Evolutionary conservation across 2,329 filamentous ascomycete genomes (phyloP), one percentile per base, ranked within the genome.

Genomic region (Penicillium sp.): DNA sequence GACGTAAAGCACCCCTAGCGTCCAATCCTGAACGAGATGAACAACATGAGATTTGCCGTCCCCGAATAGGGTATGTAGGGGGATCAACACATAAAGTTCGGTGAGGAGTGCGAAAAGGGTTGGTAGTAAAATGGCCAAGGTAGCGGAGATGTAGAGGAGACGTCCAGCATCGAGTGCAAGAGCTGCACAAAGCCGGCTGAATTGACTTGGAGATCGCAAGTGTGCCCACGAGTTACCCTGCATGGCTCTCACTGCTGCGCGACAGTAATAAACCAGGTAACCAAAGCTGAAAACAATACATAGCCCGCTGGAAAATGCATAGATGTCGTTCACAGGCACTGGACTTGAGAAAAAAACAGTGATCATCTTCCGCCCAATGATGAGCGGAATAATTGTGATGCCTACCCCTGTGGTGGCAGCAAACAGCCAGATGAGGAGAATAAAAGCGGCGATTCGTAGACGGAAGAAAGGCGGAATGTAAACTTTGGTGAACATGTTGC

Each of bases 11-110:
- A 99, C 84, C 4, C 95, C 95, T 1, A 99, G 81, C 0, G 93
- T 96, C 92, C 93, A 99, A 57, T 93, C 88, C 71, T 98, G 93
- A 43, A 98, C 88, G 60, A 98, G 83, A 61, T 96, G 89, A 43
- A 98, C 85, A 8, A 77, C 67, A 53, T 76, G 75, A 1, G 68
- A 68, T 33, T 74, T 56, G 14, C 66, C 62, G 16, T 67, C 65
- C 8, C 68, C 68, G 73, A 90, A 82, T 69, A 93, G 91, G 0
- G 92, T 93, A 70, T 96, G 90, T 3, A 96, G 77, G 0, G 95
- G 95, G 50, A 98, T 84, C 61, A 96, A 84, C 57, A 96, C 76
- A 75, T 98, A 99, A 42, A 97, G 83, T 73, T 99, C 93, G 60
- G 96, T 85, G 13, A 96, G 73, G 1, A 91, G 80, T 0, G 92